Conservation (phyloP, 768 basidiomycete species). For the Calocera viscosa region DNA sequence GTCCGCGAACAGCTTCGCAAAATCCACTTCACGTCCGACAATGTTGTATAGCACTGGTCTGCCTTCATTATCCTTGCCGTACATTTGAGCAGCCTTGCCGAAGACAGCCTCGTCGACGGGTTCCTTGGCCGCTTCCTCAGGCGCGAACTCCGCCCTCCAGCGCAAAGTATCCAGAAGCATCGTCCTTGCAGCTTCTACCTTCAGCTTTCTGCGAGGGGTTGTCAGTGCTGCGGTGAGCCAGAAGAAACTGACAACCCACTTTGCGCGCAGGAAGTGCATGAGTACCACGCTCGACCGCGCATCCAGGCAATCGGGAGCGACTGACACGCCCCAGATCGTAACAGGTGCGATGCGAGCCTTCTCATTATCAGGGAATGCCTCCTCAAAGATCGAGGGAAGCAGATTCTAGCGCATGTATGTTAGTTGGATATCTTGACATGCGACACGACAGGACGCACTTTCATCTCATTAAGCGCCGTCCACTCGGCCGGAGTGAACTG, state of each 20-base stretch:
- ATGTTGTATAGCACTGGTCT: conserved; percentile 64
- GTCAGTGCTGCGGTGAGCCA: not conserved
- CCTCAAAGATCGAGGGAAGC: conserved; percentile 44
- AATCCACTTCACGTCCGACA: conserved; percentile 56
- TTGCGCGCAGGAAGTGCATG: conserved; percentile 77
- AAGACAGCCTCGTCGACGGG: conserved; percentile 51
- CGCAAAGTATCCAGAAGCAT: conserved; percentile 57
- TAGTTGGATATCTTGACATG: too few relatives aligned
- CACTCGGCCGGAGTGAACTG: conserved; percentile 60
- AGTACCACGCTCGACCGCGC: conserved; percentile 61
- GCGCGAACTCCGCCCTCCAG: conserved; percentile 56
- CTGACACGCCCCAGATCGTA: conserved; percentile 57
- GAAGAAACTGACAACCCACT: conserved; percentile 20
- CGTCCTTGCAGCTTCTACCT: conserved; percentile 40
- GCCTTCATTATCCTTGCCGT: conserved; percentile 55
- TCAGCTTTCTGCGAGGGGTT: conserved; percentile 36
- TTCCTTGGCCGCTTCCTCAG: conserved; percentile 48
- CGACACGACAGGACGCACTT: conserved; percentile 33
- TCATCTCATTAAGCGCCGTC: conserved; percentile 52
- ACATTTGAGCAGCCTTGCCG: conserved; percentile 48
- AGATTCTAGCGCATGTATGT: conserved; percentile 17
- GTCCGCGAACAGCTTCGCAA: conserved; percentile 62
- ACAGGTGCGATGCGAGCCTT: conserved; percentile 41
- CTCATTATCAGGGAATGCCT: conserved; percentile 48
- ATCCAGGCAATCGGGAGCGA: conserved; percentile 44